Percentiles rank a stretch among this genome's conserved stretches.
Conservation (phyloP, 805 yeast genomes). For the Kodamaea restingae region DNA sequence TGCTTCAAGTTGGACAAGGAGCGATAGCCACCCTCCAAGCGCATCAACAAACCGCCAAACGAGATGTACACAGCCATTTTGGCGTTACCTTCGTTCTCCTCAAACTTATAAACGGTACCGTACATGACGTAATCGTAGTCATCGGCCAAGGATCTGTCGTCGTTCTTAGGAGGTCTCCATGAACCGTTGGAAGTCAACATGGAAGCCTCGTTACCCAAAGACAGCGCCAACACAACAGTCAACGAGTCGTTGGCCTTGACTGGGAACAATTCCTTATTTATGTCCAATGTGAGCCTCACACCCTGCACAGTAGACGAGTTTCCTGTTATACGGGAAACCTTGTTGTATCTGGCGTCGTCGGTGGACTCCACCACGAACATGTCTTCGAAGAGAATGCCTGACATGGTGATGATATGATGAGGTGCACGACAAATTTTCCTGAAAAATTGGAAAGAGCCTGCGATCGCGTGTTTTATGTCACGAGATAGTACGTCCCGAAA, state of each 20-base stretch:
- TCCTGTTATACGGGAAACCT: constrained; percentile 84
- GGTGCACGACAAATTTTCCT: constrained; percentile 2
- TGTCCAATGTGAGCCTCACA: constrained; percentile 79
- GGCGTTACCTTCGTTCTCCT: constrained; percentile 67
- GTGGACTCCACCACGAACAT: constrained; percentile 80
- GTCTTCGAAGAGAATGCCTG: constrained; percentile 83
- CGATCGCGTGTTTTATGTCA: constrained; percentile 1
- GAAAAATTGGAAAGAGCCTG: background rate
- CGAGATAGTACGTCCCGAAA: background rate
- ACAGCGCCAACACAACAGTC: constrained; percentile 81
- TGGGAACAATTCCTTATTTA: constrained; percentile 90
- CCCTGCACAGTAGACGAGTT: constrained; percentile 78
- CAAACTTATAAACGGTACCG: constrained; percentile 95
- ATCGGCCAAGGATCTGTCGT: constrained; percentile 85
- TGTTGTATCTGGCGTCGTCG: constrained; percentile 87
- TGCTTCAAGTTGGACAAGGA: constrained; percentile 85
- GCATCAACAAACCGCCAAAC: constrained; percentile 90
- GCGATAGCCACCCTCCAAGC: constrained; percentile 93
- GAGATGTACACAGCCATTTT: constrained; percentile 86
- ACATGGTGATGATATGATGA: constrained; percentile 21
- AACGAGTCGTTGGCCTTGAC: constrained; percentile 70
- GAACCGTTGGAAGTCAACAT: constrained; percentile 53
- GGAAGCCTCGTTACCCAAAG: constrained; percentile 50
- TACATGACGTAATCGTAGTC: constrained; percentile 98
- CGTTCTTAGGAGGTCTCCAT: constrained; percentile 82